phyloP scores from a whole-genome alignment of 805 yeast species.

The Wickerhamomyces hampshirensis region DNA sequence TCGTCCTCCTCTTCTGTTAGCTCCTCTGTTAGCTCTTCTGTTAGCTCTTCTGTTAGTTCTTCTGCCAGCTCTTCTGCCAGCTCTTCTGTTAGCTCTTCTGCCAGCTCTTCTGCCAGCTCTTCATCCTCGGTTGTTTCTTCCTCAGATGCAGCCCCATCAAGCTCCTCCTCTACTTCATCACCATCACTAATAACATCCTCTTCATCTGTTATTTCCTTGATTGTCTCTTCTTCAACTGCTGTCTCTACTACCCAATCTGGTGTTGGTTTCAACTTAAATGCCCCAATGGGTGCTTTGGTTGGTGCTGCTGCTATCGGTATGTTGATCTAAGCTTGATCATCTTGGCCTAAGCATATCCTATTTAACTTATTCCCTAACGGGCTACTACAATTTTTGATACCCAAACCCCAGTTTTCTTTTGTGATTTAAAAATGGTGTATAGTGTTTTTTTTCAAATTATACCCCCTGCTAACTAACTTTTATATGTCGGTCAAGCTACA shows the following conservation, averaged over 20 bases:
- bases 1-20: conserved; percentile 17
- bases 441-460: too few species aligned
- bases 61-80: conserved; percentile 22
- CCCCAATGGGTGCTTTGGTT: conserved; percentile 35
- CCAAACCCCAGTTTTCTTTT: too few species aligned
- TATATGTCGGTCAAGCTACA: too few species aligned
- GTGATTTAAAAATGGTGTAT: too few species aligned
- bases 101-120: conserved; percentile 11
- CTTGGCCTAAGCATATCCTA: too few species aligned
- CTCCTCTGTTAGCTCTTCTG: conserved; percentile 20
- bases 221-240: conserved; percentile 15
- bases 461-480: too few species aligned
- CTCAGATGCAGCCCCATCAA: conserved; percentile 2
- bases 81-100: conserved; percentile 16
- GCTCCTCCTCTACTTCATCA: conserved; percentile 15
- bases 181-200: conserved; percentile 6
- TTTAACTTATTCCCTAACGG: neutral
- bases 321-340: conserved; percentile 16
- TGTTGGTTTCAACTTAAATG: conserved; percentile 31
- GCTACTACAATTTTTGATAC: neutral
- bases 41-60: conserved; percentile 13
- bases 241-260: conserved; percentile 21
- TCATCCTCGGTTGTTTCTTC: conserved; percentile 5
- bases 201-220: conserved; percentile 5
- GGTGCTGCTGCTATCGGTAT: conserved; percentile 31